Evolutionary conservation across 1,284 basidiomycete genomes (phyloP).

Genomic region (Sanguinoderma infundibulare): DNA sequence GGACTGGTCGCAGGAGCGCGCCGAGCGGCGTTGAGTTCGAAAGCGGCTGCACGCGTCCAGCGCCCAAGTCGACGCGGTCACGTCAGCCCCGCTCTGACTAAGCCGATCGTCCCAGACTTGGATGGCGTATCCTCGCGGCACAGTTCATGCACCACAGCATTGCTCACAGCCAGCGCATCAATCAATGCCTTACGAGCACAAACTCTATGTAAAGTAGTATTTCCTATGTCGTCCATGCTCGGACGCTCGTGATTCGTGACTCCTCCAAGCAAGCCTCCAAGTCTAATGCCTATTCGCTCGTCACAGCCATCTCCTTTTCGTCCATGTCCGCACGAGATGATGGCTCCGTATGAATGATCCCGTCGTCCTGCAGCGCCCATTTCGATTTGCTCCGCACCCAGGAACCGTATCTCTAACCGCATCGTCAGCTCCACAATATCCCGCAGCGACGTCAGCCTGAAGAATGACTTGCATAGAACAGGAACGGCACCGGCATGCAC

Average conservation of each 20-base stretch:
- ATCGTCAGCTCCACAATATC: neutral
- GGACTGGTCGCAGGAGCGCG: no score
- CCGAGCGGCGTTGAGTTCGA: neutral
- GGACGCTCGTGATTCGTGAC: neutral
- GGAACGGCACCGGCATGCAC: slow-evolving; percentile 58
- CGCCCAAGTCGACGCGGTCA: slow-evolving; percentile 6
- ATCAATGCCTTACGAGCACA: neutral
- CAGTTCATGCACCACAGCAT: no score
- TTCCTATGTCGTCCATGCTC: neutral
- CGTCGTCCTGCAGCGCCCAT: slow-evolving; percentile 47
- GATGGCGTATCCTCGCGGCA: no score
- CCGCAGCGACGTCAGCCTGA: neutral
- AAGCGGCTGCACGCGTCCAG: neutral
- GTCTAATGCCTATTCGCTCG: slow-evolving; percentile 9
- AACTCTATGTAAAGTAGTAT: neutral
- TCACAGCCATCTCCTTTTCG: slow-evolving; percentile 6
- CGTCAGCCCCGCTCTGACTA: slow-evolving; percentile 4
- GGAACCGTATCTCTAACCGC: slow-evolving; percentile 57
- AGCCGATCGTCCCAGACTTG: no score
- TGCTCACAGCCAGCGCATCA: neutral
- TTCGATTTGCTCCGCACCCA: slow-evolving; percentile 60
- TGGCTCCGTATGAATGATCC: neutral
- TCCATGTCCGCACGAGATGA: slow-evolving; percentile 4
- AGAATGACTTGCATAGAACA: slow-evolving; percentile 48
- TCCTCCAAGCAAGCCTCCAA: neutral